Percentiles rank a stretch among this genome's conserved stretches.
Evolutionary conservation across 331 rosid species (phyloP).

Genomic region (Malus hybrid): DNA sequence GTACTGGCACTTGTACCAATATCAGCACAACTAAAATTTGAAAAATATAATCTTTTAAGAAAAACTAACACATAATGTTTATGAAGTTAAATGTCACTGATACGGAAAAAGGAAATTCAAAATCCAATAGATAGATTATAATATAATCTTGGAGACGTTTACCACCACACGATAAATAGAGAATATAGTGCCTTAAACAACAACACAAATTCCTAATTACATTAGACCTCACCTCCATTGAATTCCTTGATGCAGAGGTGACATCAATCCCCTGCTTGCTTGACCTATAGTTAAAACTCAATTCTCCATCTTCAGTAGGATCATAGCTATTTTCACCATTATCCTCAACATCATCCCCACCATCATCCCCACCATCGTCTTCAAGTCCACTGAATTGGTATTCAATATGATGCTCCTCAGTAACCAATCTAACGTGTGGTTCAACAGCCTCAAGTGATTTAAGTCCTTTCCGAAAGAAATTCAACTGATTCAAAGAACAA

Average conservation of each 20-base stretch:
- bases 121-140: not conserved
- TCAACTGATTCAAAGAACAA: slow-evolving; percentile 40
- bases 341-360: slow-evolving; percentile 27
- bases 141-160: no score
- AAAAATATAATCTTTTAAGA: no score
- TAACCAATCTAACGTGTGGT: slow-evolving; percentile 58
- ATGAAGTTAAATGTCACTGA: no score
- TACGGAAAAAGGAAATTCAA: no score
- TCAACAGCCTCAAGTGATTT: slow-evolving; percentile 81
- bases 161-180: not conserved
- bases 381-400: slow-evolving; percentile 67
- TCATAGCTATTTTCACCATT: slow-evolving; percentile 31
- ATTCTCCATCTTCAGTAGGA: slow-evolving; percentile 43
- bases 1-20: not conserved
- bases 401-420: slow-evolving; percentile 72
- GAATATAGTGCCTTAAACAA: not conserved
- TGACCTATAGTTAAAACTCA: slow-evolving; percentile 65
- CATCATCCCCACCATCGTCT: slow-evolving; percentile 48
- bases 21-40: no score
- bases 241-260: slow-evolving; percentile 45
- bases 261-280: slow-evolving; percentile 44
- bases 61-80: no score
- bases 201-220: slow-evolving; percentile 7
- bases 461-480: slow-evolving; percentile 82
- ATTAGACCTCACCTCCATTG: slow-evolving; percentile 54